These are phyloP conservation scores for Orbilia brochopaga DNA, from an alignment of 2,329 filamentous ascomycete species.

Conservation along the genomic window DNA sequence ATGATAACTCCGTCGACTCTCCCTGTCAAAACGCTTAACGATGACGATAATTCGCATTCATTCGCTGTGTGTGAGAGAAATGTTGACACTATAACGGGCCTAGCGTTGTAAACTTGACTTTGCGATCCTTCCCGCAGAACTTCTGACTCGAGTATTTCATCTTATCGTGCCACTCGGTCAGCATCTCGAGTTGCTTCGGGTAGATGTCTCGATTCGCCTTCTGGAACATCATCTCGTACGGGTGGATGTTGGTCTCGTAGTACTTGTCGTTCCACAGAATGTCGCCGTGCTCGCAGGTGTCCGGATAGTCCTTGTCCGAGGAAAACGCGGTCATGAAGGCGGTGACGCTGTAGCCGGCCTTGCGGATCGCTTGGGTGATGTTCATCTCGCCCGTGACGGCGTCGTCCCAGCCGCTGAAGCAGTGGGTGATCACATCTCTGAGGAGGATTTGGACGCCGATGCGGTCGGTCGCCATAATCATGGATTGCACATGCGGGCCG, in stretches of 20 bases:
- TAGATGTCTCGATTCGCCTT: constrained; percentile 57
- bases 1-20: too few species aligned
- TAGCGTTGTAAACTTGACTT: background rate
- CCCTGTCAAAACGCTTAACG: too few species aligned
- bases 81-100: background rate
- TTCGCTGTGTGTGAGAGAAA: background rate
- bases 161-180: constrained; percentile 55
- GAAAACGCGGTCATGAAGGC: constrained; percentile 1
- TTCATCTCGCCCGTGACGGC: constrained; percentile 1
- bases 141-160: background rate
- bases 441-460: background rate
- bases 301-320: constrained; percentile 46
- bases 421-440: background rate
- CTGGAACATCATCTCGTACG: constrained; percentile 59
- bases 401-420: constrained; percentile 2
- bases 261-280: constrained; percentile 55
- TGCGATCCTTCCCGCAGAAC: background rate
- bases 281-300: constrained; percentile 55
- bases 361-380: constrained; percentile 1
- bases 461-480: constrained; percentile 2
- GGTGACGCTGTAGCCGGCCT: background rate
- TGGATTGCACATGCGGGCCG: constrained; percentile 2
- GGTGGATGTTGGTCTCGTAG: constrained; percentile 57
- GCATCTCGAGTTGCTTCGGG: constrained; percentile 53
- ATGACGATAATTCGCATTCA: too few species aligned